phyloP scores from a whole-genome alignment of 495 filamentous ascomycete genomes.

The Aspergillus nidulans region DNA sequence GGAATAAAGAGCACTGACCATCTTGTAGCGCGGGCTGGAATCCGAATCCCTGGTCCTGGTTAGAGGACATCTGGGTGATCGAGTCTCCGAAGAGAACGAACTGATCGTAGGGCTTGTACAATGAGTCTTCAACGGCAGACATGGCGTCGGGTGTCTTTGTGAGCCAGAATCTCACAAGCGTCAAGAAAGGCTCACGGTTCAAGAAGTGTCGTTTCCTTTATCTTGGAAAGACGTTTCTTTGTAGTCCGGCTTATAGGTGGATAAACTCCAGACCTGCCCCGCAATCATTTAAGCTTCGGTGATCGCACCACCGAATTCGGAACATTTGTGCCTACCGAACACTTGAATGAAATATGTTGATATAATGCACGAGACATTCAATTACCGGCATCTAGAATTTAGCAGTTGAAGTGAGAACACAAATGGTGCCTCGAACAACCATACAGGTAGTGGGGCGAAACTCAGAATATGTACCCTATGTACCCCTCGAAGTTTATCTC shows the following conservation, averaged over 20 bases:
- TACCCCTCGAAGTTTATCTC: too few relatives aligned
- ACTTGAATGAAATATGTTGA: too few relatives aligned
- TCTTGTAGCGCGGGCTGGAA: conserved; percentile 68
- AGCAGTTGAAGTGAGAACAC: too few relatives aligned
- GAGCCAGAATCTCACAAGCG: neutral
- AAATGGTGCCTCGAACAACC: too few relatives aligned
- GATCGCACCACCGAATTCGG: neutral
- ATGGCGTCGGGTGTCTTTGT: neutral
- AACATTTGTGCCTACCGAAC: too few relatives aligned
- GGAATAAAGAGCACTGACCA: conserved; percentile 40
- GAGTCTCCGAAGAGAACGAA: conserved; percentile 82
- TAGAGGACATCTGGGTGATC: conserved; percentile 60
- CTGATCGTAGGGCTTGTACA: conserved; percentile 53
- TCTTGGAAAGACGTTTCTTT: neutral
- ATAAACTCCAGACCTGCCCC: neutral
- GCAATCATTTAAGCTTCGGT: neutral
- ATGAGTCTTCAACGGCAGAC: conserved; percentile 4
- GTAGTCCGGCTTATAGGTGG: neutral
- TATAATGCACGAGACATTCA: too few relatives aligned
- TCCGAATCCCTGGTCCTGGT: conserved; percentile 58
- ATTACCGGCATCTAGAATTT: too few relatives aligned
- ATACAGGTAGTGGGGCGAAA: too few relatives aligned
- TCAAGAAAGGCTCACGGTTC: neutral
- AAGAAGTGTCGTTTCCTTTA: neutral
- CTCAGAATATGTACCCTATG: too few relatives aligned